phyloP scores from a whole-genome alignment of 805 yeast genomes.

The Candida caryicola region DNA sequence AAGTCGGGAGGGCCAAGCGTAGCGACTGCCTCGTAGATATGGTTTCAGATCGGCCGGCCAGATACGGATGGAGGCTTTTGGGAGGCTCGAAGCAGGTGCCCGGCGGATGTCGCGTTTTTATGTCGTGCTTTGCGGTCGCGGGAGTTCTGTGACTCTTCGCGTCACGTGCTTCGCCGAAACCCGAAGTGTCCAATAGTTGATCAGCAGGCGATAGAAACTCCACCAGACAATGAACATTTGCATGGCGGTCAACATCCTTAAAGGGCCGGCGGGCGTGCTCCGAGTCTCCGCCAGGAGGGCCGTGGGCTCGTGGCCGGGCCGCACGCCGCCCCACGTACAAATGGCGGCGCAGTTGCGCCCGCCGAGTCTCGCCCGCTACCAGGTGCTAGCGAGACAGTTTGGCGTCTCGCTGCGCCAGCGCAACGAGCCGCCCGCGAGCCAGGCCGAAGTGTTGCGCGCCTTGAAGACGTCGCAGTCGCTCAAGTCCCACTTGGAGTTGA shows the following conservation, averaged over 20 bases:
- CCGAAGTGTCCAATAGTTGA: too few species aligned
- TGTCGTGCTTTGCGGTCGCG: too few species aligned
- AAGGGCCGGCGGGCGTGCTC: neutral
- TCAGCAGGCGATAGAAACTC: too few species aligned
- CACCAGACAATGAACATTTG: neutral
- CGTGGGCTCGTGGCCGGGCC: neutral
- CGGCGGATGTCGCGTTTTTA: too few species aligned
- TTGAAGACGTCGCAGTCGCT: conserved; percentile 15
- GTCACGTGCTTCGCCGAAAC: neutral
- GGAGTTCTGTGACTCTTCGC: too few species aligned
- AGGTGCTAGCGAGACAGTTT: neutral
- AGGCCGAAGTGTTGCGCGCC: conserved; percentile 2
- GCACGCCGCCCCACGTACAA: neutral
- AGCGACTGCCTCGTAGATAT: too few species aligned
- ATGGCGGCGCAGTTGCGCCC: neutral
- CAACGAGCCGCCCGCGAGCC: neutral
- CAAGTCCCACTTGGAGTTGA: conserved; percentile 27
- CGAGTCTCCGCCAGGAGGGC: neutral
- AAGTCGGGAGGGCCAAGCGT: too few species aligned
- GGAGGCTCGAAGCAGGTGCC: too few species aligned
- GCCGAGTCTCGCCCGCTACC: neutral
- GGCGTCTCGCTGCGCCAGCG: neutral
- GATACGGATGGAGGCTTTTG: neutral
- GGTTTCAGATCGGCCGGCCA: too few species aligned
- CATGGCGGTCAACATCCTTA: neutral